Conservation (phyloP, 2,329 filamentous ascomycete species). For the Samsoniella hepiali region DNA sequence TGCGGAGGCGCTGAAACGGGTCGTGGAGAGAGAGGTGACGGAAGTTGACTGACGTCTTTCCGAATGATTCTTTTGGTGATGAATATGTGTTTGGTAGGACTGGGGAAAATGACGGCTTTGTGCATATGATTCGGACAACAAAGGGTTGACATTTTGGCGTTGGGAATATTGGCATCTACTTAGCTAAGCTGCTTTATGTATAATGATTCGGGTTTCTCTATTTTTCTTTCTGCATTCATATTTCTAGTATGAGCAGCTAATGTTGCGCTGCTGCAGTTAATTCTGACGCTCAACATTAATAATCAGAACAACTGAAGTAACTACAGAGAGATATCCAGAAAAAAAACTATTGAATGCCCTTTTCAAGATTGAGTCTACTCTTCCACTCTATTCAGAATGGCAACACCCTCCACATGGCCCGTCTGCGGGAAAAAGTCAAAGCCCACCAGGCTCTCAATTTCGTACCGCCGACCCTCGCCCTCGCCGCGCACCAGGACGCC, state of each 20-base stretch:
- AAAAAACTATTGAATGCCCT: too few relatives aligned
- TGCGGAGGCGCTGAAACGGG: slow-evolving; percentile 67
- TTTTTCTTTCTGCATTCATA: not conserved
- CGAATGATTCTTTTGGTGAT: too few relatives aligned
- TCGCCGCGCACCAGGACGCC: slow-evolving; percentile 77
- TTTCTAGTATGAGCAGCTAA: not conserved
- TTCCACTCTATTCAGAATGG: slow-evolving; percentile 59
- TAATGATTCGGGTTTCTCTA: not conserved
- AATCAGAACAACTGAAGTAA: not conserved
- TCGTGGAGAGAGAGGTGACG: slow-evolving; percentile 45
- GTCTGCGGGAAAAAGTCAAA: slow-evolving; percentile 98
- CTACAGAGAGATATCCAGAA: not conserved
- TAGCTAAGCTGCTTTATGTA: not conserved
- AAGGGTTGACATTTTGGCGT: not conserved
- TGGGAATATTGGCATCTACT: slow-evolving; percentile 1
- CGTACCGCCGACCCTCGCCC: slow-evolving; percentile 56
- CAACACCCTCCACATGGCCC: slow-evolving; percentile 66
- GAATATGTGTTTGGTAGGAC: not conserved
- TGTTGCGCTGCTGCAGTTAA: not conserved
- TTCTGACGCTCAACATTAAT: too few relatives aligned
- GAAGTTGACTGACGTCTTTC: slow-evolving; percentile 7
- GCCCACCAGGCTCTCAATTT: slow-evolving; percentile 84
- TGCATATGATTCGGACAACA: slow-evolving; percentile 4
- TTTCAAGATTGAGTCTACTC: not conserved
- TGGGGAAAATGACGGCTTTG: not conserved